Evolutionary conservation across 2,329 filamentous ascomycete genomes (phyloP).

Genomic region (Ascochyta lentis): DNA sequence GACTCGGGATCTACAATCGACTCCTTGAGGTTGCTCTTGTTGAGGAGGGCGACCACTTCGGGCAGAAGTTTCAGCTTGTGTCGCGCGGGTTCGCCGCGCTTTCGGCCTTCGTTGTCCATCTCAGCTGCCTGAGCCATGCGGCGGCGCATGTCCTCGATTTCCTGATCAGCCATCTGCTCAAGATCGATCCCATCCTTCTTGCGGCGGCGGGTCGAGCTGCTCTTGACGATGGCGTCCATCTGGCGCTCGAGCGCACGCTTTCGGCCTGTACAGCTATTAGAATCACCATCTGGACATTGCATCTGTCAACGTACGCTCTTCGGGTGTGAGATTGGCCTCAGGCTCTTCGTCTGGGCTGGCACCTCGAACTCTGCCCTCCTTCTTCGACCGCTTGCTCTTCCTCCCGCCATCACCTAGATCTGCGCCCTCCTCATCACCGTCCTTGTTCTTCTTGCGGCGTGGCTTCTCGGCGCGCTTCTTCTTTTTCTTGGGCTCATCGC

Average conservation of each 20-base stretch:
- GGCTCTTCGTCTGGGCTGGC: constrained; percentile 65
- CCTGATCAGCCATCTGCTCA: constrained; percentile 86
- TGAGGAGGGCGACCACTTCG: constrained; percentile 85
- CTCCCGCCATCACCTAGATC: constrained; percentile 60
- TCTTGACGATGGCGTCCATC: constrained; percentile 88
- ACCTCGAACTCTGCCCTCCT: constrained; percentile 46
- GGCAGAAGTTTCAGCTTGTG: constrained; percentile 95
- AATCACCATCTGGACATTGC: not conserved
- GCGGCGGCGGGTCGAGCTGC: constrained; percentile 72
- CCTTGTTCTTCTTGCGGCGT: constrained; percentile 58
- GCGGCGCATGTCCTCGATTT: constrained; percentile 85
- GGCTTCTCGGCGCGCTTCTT: constrained; percentile 66
- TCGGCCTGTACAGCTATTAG: constrained; percentile 58
- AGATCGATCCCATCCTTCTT: constrained; percentile 93
- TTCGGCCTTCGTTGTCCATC: constrained; percentile 82
- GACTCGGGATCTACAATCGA: constrained; percentile 92
- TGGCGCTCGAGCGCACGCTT: constrained; percentile 83
- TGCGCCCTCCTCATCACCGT: constrained; percentile 54
- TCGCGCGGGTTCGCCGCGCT: constrained; percentile 78
- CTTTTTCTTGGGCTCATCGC: constrained; percentile 71
- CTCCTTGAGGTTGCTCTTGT: constrained; percentile 84
- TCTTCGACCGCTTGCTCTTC: constrained; percentile 58
- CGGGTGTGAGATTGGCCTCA: constrained; percentile 80
- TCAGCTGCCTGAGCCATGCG: constrained; percentile 91
- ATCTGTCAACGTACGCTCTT: constrained; percentile 68